Conservation (phyloP, 768 basidiomycete species). For the Tremella yokohamensis region DNA sequence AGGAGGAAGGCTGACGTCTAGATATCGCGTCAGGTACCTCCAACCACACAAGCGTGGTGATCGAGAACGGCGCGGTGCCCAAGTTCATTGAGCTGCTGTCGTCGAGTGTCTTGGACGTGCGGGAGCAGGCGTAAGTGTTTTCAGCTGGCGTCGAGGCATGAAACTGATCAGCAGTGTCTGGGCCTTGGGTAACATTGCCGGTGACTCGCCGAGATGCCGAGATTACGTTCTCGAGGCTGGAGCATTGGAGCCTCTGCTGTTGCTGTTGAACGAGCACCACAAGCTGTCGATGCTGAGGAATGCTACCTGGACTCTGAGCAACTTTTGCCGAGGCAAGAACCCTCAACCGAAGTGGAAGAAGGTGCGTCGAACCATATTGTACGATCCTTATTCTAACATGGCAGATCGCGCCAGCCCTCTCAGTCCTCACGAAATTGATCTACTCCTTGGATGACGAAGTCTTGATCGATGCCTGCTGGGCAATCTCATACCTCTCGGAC, state of each 20-base stretch:
- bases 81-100: conserved; percentile 95
- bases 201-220: conserved; percentile 94
- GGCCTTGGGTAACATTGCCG: conserved; percentile 98
- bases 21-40: conserved; percentile 96
- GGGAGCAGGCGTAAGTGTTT: conserved; percentile 73
- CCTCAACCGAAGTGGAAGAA: conserved; percentile 98
- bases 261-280: conserved; percentile 84
- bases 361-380: conserved; percentile 56
- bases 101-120: conserved; percentile 89
- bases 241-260: conserved; percentile 85
- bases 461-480: conserved; percentile 99
- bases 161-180: conserved; percentile 61
- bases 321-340: conserved; percentile 96
- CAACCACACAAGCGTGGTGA: conserved; percentile 96
- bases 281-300: conserved; percentile 96
- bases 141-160: background rate
- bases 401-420: conserved; percentile 93
- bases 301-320: conserved; percentile 98
- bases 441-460: conserved; percentile 99
- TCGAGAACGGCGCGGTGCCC: conserved; percentile 87
- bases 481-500: conserved; percentile 97
- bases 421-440: conserved; percentile 95
- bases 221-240: conserved; percentile 94
- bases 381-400: background rate
- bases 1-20: conserved; percentile 9